A percentile compares a stretch with the other conserved stretches of the same genome.
These are phyloP conservation scores for Fusarium pininemorale DNA, from an alignment of 2,329 filamentous ascomycete species.

Conservation along the genomic window DNA sequence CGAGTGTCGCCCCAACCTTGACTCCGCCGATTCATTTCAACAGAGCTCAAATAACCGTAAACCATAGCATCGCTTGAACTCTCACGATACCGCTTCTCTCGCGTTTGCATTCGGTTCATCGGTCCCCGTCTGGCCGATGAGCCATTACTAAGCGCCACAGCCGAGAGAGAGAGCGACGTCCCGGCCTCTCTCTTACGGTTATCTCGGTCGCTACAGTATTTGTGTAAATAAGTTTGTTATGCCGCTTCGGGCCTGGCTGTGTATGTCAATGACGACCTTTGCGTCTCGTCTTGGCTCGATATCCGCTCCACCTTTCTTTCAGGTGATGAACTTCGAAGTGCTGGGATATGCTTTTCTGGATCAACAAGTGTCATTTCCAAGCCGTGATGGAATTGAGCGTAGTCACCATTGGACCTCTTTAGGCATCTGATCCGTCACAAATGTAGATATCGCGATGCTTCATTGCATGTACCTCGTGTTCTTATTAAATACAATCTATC, in stretches of 20 bases:
- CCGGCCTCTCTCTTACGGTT: not conserved
- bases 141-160: not conserved
- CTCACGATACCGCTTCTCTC: not conserved
- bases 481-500: not conserved
- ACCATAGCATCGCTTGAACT: not conserved
- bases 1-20: not conserved
- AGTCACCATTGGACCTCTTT: not conserved
- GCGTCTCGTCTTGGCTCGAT: not conserved
- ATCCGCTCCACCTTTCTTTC: not conserved
- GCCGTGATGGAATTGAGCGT: rapidly evolving
- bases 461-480: slow-evolving; percentile 4
- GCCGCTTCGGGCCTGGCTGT: not conserved
- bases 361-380: not conserved
- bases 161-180: not conserved
- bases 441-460: not conserved
- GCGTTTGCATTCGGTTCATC: not conserved
- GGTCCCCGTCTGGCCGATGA: not conserved
- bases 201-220: not conserved
- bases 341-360: not conserved
- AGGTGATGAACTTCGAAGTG: not conserved
- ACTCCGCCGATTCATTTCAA: not conserved
- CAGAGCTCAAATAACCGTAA: not conserved
- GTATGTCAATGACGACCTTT: not conserved
- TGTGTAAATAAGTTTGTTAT: not conserved
- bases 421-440: rapidly evolving